Base-by-base conservation (phyloP, 225 moss, liverwort and hornwort genomes). In the Anthoceros angustus region DNA sequence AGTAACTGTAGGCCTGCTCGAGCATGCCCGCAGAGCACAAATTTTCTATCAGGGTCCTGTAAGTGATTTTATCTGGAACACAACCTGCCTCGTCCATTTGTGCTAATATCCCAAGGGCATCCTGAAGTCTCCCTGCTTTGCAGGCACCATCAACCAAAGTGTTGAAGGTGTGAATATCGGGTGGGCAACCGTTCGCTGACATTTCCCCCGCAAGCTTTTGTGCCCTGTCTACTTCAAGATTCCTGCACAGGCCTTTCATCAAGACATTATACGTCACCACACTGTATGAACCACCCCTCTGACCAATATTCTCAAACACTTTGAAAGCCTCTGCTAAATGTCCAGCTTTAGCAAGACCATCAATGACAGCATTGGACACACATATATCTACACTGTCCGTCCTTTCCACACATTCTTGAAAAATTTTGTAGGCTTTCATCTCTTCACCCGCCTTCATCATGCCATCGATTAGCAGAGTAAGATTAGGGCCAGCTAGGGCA, bases 111-210 rank as follows among this genome's bases (percentile, higher is more conserved):
- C 7, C 55, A 55, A 55, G 6, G 7, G 55, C 55, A 5, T 55
- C 14, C n/a, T 55, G 55, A 55, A 55, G 55, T 8, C 23, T 15
- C 14, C n/a, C 55, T 18, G 14, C 23, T 23, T 55, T 55, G 55
- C 55, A 55, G 0, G 23, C 18, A 15, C 55, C 79, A 45, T 70
- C 63, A 39, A 79, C 50, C 40, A 79, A 41, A 40, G 70, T 79
- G 66, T 42, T 79, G 50, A 72, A 79, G 10, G 75, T 75, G 11
- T 70, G 65, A 21, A 73, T 15, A 71, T 79, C 79, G 14, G 73
- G 75, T 39, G 38, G 42, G 65, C 75, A 75, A 23, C 68, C 66
- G 39, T 68, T 64, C 10, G 64, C 50, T 65, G 42, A 41, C 72
- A 76, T 67, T 6, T 61, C 43, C 15, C 66, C 68, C 40, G 73